Evolutionary conservation across 495 filamentous ascomycete genomes (phyloP).

Genomic region (Halenospora varia): DNA sequence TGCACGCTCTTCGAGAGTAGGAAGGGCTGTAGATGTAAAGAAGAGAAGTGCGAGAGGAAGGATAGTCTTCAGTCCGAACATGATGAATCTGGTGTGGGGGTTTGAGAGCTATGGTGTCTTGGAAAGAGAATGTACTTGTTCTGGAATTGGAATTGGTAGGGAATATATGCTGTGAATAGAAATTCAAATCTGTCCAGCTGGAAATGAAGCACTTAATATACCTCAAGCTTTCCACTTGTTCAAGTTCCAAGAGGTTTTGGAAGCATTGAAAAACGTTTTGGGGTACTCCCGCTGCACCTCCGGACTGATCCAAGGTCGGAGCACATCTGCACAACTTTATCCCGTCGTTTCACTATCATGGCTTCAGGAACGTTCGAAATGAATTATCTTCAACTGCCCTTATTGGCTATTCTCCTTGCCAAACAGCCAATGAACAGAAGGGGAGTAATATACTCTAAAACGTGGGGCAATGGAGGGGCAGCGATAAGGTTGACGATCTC

Average conservation of each 20-base stretch:
- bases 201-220: background rate
- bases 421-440: background rate
- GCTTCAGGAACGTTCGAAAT: too few species aligned
- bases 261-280: too few species aligned
- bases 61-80: background rate
- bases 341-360: too few species aligned
- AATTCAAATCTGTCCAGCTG: background rate
- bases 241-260: too few species aligned
- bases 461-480: background rate
- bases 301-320: too few species aligned
- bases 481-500: background rate
- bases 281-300: too few species aligned
- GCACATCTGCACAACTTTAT: too few species aligned
- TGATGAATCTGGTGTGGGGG: background rate
- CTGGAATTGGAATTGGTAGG: background rate
- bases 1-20: conserved; percentile 6
- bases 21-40: background rate
- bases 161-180: background rate
- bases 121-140: background rate
- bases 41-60: conserved; percentile 5
- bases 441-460: background rate
- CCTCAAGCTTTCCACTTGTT: too few species aligned
- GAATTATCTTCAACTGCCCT: too few species aligned
- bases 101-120: background rate
- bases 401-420: too few species aligned